Evolutionary conservation across 2,329 filamentous ascomycete species (phyloP).

Genomic region (Ramularia collo-cygni): DNA sequence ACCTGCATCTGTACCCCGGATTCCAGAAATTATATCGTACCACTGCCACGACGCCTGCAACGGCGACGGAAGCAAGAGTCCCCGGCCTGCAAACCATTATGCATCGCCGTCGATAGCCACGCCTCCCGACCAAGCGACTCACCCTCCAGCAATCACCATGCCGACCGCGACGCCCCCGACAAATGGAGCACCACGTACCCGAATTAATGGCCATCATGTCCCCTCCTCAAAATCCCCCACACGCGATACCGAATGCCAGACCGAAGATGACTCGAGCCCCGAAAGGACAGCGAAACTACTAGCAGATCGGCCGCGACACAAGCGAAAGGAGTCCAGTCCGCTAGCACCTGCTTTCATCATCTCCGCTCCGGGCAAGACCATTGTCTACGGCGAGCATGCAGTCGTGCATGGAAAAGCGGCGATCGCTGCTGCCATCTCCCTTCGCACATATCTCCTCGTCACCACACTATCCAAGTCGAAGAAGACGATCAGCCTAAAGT

Average conservation of each 20-base stretch:
- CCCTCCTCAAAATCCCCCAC: background rate
- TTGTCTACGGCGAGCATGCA: conserved; percentile 94
- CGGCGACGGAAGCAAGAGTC: too few relatives aligned
- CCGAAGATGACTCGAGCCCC: conserved; percentile 1
- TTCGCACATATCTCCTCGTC: conserved; percentile 93
- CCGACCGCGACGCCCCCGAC: background rate
- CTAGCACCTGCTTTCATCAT: conserved; percentile 92
- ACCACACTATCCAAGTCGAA: conserved; percentile 89
- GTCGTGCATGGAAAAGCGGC: conserved; percentile 97
- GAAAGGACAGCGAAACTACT: background rate
- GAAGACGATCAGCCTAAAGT: conserved; percentile 78
- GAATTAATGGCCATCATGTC: background rate
- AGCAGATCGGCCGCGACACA: conserved; percentile 1
- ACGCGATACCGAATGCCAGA: background rate
- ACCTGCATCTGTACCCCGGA: too few relatives aligned
- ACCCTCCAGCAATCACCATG: too few relatives aligned
- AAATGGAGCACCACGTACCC: background rate
- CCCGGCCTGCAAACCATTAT: too few relatives aligned
- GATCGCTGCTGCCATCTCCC: conserved; percentile 88
- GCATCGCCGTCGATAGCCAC: too few relatives aligned
- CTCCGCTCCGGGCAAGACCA: conserved; percentile 94
- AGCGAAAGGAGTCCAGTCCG: conserved; percentile 41
- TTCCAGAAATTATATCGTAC: too few relatives aligned
- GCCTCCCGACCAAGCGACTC: too few relatives aligned
- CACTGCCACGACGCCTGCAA: too few relatives aligned